phyloP scores from a whole-genome alignment of 176 grass and related monocot genomes.

The Juncus effusus region DNA sequence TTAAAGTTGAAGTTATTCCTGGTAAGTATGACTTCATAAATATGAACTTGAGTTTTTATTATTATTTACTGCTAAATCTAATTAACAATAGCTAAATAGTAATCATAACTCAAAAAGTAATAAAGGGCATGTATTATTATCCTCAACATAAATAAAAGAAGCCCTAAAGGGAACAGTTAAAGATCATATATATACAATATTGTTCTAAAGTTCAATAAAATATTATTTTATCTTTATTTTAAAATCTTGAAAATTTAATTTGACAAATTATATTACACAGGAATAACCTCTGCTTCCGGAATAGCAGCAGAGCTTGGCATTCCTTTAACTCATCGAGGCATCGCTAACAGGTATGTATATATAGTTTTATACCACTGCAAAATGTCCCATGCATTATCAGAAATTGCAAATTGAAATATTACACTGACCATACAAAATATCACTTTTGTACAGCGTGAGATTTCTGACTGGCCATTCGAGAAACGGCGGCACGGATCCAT shows the following conservation, averaged over 20 bases:
- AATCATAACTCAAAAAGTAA: too few species aligned
- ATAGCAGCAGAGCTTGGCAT: slow-evolving; percentile 96
- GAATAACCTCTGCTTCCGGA: slow-evolving; percentile 95
- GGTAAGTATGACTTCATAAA: slow-evolving; percentile 32
- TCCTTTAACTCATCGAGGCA: slow-evolving; percentile 84
- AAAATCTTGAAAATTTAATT: neutral
- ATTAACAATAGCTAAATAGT: too few species aligned
- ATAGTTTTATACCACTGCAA: neutral
- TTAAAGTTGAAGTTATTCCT: slow-evolving; percentile 91
- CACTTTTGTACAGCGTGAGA: slow-evolving; percentile 58
- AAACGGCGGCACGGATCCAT: slow-evolving; percentile 88
- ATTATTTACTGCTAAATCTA: neutral
- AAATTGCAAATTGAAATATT: neutral
- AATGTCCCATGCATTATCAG: neutral
- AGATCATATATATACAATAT: too few species aligned
- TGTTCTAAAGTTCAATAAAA: too few species aligned
- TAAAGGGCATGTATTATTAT: too few species aligned
- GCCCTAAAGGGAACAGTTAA: too few species aligned
- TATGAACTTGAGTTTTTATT: neutral
- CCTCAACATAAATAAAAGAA: too few species aligned
- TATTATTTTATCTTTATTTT: neutral
- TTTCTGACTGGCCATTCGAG: slow-evolving; percentile 94
- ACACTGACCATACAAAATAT: neutral
- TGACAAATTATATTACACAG: slow-evolving; percentile 25
- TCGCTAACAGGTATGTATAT: slow-evolving; percentile 65